Evolutionary conservation across 371 early-diverging fungal species (phyloP).

Genomic region (Paraphysoderma sedebokerense): DNA sequence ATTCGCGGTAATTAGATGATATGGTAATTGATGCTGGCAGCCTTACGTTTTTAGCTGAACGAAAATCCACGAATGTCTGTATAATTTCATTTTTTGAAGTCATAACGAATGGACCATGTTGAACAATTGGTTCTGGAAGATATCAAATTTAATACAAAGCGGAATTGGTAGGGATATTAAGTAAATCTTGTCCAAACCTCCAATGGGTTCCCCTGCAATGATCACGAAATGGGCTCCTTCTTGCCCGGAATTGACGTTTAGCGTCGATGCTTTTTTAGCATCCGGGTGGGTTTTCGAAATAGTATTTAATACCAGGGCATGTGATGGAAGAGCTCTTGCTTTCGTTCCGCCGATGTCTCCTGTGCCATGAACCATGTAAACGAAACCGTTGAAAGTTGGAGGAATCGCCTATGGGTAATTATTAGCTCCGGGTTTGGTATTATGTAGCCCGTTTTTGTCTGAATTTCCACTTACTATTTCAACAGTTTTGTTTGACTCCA

Average conservation of each 20-base stretch:
- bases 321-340: not conserved
- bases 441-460: no score
- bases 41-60: no score
- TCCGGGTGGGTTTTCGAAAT: not conserved
- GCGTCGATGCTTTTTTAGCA: not conserved
- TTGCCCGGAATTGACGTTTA: constrained; percentile 19
- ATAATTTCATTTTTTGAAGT: constrained; percentile 29
- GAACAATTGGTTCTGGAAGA: constrained; percentile 33
- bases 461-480: no score
- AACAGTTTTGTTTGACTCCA: constrained; percentile 26
- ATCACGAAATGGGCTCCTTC: constrained; percentile 31
- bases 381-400: constrained; percentile 36
- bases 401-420: no score
- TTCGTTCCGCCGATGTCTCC: constrained; percentile 22
- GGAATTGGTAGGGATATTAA: no score
- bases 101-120: constrained; percentile 45
- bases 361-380: constrained; percentile 42
- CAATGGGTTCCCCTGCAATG: constrained; percentile 36
- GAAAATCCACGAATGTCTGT: constrained; percentile 30
- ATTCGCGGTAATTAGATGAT: no score
- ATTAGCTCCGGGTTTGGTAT: no score
- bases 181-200: not conserved
- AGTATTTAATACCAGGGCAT: not conserved
- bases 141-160: no score
- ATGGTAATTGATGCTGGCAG: no score